phyloP scores from a whole-genome alignment of 208 protist genomes.

The Porcisia hertigi region DNA sequence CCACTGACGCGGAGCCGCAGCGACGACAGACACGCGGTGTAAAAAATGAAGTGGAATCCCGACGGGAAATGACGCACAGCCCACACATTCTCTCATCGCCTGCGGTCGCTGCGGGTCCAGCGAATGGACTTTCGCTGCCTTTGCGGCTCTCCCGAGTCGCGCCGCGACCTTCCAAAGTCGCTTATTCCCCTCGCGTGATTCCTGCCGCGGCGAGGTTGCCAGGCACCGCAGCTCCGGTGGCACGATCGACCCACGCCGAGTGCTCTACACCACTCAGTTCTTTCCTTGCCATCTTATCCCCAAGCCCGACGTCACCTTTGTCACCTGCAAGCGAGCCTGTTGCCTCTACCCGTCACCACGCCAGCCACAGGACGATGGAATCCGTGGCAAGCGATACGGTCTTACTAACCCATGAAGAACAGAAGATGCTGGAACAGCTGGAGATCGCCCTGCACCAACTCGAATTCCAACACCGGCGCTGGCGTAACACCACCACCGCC shows the following conservation, averaged over 20 bases:
- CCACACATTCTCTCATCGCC: not conserved
- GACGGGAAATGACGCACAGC: not conserved
- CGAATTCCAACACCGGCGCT: constrained; percentile 18
- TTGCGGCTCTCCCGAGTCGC: not conserved
- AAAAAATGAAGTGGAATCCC: not conserved
- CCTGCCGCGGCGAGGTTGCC: not conserved
- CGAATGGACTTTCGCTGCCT: not conserved
- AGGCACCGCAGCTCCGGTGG: not conserved
- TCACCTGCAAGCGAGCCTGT: too few species aligned
- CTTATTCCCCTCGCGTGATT: not conserved
- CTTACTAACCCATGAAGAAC: constrained; percentile 22
- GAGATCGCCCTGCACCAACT: constrained; percentile 22
- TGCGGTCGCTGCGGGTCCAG: not conserved
- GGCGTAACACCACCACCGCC: not conserved
- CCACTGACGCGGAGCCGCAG: constrained; percentile 14
- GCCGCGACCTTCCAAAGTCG: not conserved
- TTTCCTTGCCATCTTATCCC: not conserved
- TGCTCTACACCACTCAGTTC: constrained; percentile 4
- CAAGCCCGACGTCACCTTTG: not conserved
- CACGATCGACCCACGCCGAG: not conserved
- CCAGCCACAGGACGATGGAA: not conserved
- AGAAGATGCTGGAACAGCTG: constrained; percentile 26
- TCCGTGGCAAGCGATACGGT: constrained; percentile 10
- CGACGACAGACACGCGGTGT: constrained; percentile 2
- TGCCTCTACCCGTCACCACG: not conserved